Percentiles rank a stretch among this genome's conserved stretches.
phyloP scores from a whole-genome alignment of 176 grass and related monocot species.

The Raddia distichophylla region DNA sequence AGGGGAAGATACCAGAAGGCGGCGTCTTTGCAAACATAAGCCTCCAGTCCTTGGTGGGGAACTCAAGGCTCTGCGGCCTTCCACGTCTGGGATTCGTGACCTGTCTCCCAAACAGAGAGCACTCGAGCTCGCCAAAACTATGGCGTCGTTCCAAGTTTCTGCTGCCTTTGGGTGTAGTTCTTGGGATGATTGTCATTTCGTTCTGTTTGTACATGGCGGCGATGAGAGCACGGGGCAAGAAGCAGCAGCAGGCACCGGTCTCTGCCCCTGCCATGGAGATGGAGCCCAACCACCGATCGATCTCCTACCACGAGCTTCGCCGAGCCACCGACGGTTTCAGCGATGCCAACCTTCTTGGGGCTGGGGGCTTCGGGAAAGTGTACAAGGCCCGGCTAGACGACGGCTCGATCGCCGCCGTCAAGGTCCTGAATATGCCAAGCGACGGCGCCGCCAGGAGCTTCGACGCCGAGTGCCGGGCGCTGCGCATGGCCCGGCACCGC shows the following conservation, averaged over 20 bases:
- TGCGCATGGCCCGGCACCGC: conserved; percentile 19
- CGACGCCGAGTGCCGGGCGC: conserved; percentile 6
- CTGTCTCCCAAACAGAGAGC: neutral
- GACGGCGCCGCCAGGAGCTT: conserved; percentile 15
- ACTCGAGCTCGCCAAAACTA: neutral
- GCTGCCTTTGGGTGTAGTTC: neutral
- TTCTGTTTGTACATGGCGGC: neutral
- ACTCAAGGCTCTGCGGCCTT: neutral
- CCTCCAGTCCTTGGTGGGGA: too few relatives aligned
- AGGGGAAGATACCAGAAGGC: neutral
- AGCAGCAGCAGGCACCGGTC: neutral
- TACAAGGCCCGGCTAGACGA: conserved; percentile 1
- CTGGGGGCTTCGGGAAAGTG: conserved; percentile 26
- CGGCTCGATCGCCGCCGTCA: too few relatives aligned
- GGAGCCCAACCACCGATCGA: neutral
- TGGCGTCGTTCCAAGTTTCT: neutral
- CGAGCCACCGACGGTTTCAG: conserved; percentile 25
- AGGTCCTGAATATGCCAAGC: too few relatives aligned
- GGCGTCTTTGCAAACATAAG: too few relatives aligned
- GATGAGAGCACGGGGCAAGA: neutral
- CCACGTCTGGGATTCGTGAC: neutral
- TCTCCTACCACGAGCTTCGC: conserved; percentile 37
- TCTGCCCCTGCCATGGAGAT: neutral
- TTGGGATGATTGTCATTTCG: neutral
- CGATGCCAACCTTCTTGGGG: conserved; percentile 2